phyloP scores from a whole-genome alignment of 2,329 filamentous ascomycete genomes.

The Trichoderma cornu-damae region DNA sequence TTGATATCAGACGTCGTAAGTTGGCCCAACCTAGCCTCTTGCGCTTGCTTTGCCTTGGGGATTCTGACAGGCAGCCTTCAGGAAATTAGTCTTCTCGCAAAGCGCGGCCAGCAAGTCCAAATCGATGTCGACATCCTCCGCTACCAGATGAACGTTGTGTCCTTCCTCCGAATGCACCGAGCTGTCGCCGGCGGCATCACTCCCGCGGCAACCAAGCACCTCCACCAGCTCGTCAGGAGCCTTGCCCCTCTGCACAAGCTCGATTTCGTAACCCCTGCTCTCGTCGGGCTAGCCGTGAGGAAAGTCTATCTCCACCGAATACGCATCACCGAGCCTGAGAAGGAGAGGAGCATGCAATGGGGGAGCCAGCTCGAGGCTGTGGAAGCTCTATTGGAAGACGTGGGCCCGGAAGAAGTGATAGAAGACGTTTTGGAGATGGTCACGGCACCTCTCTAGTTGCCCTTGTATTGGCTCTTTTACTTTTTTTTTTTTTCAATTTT shows the following conservation, averaged over 20 bases:
- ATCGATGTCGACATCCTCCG: slow-evolving; percentile 72
- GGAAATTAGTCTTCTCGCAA: slow-evolving; percentile 56
- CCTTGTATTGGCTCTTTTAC: slow-evolving; percentile 30
- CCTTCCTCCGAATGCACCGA: slow-evolving; percentile 82
- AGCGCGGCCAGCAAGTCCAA: slow-evolving; percentile 53
- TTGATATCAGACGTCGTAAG: slow-evolving; percentile 43
- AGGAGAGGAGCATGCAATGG: slow-evolving; percentile 89
- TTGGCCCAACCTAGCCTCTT: background rate
- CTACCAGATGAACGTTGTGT: slow-evolving; percentile 81
- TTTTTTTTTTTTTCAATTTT: no score
- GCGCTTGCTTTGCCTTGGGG: background rate
- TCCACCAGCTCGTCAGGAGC: slow-evolving; percentile 62
- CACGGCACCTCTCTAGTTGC: slow-evolving; percentile 43
- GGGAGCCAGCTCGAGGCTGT: slow-evolving; percentile 74
- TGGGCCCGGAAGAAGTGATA: slow-evolving; percentile 58
- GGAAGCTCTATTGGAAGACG: slow-evolving; percentile 56
- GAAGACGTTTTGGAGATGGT: slow-evolving; percentile 59
- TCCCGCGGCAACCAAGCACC: slow-evolving; percentile 71
- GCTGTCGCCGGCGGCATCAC: slow-evolving; percentile 75
- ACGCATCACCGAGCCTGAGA: slow-evolving; percentile 59
- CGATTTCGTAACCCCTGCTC: slow-evolving; percentile 74
- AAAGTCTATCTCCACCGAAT: slow-evolving; percentile 90
- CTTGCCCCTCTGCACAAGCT: slow-evolving; percentile 78
- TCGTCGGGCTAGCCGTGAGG: slow-evolving; percentile 73
- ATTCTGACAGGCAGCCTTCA: slow-evolving; percentile 27